A percentile compares a stretch with the other conserved stretches of the same genome.
Evolutionary conservation across 2,329 filamentous ascomycete genomes (phyloP).

Genomic region (Fusarium kyushuense): DNA sequence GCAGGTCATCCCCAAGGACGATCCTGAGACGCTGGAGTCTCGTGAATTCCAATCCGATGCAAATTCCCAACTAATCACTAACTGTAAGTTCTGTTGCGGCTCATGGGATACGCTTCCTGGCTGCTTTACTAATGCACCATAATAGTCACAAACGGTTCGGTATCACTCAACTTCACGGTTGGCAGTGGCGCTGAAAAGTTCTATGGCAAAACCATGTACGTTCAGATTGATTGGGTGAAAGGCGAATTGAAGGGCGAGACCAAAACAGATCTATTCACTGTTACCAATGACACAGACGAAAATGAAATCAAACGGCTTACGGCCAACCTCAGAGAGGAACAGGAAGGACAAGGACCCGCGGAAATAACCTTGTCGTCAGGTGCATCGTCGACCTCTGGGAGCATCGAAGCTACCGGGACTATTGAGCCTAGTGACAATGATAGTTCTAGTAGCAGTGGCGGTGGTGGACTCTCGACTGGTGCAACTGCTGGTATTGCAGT

Average conservation of each 20-base stretch:
- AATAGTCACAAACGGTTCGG: not conserved
- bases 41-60: too few relatives aligned
- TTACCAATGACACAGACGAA: not conserved
- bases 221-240: conserved; percentile 25
- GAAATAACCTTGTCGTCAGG: not conserved
- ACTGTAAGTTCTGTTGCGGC: too few relatives aligned
- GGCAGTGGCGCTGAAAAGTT: not conserved
- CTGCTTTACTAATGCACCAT: conserved; percentile 6
- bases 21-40: too few relatives aligned
- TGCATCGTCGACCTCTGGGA: conserved; percentile 8
- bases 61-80: too few relatives aligned
- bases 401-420: conserved; percentile 1
- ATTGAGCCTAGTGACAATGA: not conserved
- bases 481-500: conserved; percentile 63
- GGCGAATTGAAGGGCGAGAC: not conserved
- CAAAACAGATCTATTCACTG: conserved; percentile 24
- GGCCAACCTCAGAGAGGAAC: not conserved
- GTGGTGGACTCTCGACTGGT: conserved; percentile 54
- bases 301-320: not conserved
- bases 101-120: too few relatives aligned
- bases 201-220: conserved; percentile 19
- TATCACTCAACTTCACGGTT: conserved; percentile 5
- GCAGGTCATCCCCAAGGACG: too few relatives aligned
- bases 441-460: conserved; percentile 1
- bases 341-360: not conserved